Conservation (phyloP, 23 red algal species). For the Agarophyton chilense region DNA sequence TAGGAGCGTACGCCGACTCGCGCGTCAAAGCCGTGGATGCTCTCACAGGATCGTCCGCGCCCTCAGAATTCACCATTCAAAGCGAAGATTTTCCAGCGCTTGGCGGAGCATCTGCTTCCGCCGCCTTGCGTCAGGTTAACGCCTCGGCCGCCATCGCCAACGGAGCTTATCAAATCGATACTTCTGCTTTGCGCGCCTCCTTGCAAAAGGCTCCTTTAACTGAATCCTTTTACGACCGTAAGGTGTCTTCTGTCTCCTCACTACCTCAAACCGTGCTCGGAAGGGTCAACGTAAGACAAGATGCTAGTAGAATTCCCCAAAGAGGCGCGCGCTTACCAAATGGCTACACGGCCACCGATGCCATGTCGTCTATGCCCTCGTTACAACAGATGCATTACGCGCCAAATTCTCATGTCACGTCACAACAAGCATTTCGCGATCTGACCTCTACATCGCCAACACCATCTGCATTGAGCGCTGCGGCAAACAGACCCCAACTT, state of each 20-base stretch:
- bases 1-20: constrained; percentile 48
- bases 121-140: constrained; percentile 4
- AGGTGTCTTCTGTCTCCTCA: background rate
- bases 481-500: background rate
- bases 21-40: constrained; percentile 70
- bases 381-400: background rate
- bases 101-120: constrained; percentile 15
- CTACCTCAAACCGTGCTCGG: background rate
- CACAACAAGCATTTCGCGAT: constrained; percentile 12
- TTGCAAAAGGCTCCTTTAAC: constrained; percentile 8
- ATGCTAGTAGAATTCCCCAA: background rate
- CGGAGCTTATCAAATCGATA: constrained; percentile 4
- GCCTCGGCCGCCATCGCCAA: constrained; percentile 9
- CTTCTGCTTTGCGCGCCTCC: background rate
- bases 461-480: background rate
- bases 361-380: background rate
- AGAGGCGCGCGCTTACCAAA: constrained; percentile 4
- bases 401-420: background rate
- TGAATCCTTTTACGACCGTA: constrained; percentile 20
- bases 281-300: constrained; percentile 5
- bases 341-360: background rate
- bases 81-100: constrained; percentile 81
- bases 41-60: constrained; percentile 38
- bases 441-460: background rate
- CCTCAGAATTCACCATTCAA: constrained; percentile 70